Evolutionary conservation across 2,329 filamentous ascomycete species (phyloP), one percentile per base, ranked within the genome.

Genomic region (Penicillium sp.): DNA sequence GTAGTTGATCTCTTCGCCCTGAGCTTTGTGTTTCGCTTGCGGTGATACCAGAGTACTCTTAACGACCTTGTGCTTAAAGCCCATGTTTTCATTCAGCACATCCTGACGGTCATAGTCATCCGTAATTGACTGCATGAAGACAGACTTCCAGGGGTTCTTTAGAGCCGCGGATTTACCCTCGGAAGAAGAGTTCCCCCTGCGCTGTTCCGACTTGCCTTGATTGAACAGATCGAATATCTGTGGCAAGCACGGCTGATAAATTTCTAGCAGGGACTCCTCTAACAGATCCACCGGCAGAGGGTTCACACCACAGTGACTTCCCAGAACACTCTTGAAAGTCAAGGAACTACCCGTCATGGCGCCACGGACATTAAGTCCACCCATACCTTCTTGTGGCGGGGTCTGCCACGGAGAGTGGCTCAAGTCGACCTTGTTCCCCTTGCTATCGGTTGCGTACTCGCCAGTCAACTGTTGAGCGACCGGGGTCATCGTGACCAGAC

Each of bases 211-310:
- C 53, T 71, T 71, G 28, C 61, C 64, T 30, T 63, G 53, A 49
- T 75, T 75, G 62, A 76, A 72, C 3, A 74, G 57, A 26, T 70
- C 63, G 14, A 76, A 57, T 7, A 76, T 68, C 33, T 74, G 71
- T 4, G 73, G 70, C 30, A 76, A 53, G 43, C 74, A 77, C 2
- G 74, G 74, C 56, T 77, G 74, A 51, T 76, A 77, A 22, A 75
- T 72, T 8, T 71, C 65, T 1, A 68, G 59, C 30, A 57, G 48
- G 3, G 69, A 65, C 50, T 77, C 74, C 33, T 75, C 72, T 36
- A 74, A 62, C 38, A 76, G 69, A 54, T 77, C 74, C 0, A 76
- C 74, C 0, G 73, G 72, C 19, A 77, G 59, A 6, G 74, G 71
- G 22, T 71, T 67, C 6, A 75, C 73, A 41, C 74, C 73, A 50